Evolutionary conservation across 1,139 yeast genomes (phyloP), one percentile per base, ranked within the genome.

Genomic region (Geotrichum australiense): DNA sequence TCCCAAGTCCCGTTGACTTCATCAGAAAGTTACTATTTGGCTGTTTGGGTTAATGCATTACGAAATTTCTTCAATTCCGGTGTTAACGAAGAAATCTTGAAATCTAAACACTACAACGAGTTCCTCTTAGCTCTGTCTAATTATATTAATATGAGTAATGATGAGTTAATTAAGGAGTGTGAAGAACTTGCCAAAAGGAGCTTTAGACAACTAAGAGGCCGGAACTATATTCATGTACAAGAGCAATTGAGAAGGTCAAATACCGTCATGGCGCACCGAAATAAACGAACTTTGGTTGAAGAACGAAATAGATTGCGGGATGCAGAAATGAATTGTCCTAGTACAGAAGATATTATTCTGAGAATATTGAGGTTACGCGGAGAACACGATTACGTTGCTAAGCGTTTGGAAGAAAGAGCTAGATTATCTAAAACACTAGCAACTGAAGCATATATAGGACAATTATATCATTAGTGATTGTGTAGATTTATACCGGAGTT

Each of bases 31-130:
- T 87, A 80, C 45, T 74, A 81, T 1, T 76, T 83, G 0, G 78
- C 81, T 50, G 69, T 75, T 1, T 86, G 95, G 95, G 60, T 83
- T 18, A 69, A 76, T 42, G 69, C 80, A 8, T 63, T 84, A 27
- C 62, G 75, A 42, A 86, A 78, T 47, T 85, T 84, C 57, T 85
- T 86, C 63, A 78, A 85, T 56, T 81, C 80, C 39, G 95, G 95
- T 0, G 93, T 93, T 0, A 74, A 87, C 0, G 56, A 83, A 31
- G 78, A 73, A 49, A 76, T 74, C 8, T 63, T 85, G 53, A 80
- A 78, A 50, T 76, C 76, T 45, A 76, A 72, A 36, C 73, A 73
- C 30, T 83, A 80, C 56, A 86, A 81, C 56, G 73, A 78, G 26
- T 41, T 44, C 27, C 59, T 84, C 18, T 62, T 80, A 47, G 63